phyloP scores from a whole-genome alignment of 495 filamentous ascomycete genomes.

The Neurospora sublineolata region DNA sequence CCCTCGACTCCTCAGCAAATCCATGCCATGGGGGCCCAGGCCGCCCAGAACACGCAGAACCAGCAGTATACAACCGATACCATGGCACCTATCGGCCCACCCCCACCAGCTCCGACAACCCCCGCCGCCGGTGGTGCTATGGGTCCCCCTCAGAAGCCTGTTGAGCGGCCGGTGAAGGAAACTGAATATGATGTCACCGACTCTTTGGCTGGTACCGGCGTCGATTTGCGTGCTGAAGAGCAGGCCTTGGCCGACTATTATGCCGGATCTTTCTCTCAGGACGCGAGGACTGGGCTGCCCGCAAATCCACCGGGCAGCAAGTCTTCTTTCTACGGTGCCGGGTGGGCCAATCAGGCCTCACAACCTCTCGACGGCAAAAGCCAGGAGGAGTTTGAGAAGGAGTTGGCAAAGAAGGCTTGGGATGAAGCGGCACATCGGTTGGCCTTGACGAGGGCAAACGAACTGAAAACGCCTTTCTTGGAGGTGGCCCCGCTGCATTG shows the following conservation, averaged over 20 bases:
- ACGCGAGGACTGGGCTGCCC: conserved; percentile 33
- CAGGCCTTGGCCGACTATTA: conserved; percentile 54
- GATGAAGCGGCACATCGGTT: conserved; percentile 31
- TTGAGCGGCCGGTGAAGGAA: conserved; percentile 55
- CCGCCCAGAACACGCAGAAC: not conserved
- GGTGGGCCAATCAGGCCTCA: conserved; percentile 44
- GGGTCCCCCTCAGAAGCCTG: conserved; percentile 70
- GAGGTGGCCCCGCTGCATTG: conserved; percentile 32
- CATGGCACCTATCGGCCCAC: conserved; percentile 22
- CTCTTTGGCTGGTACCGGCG: conserved; percentile 64
- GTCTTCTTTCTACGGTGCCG: conserved; percentile 46
- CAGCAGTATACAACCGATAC: conserved; percentile 30
- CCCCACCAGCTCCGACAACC: conserved; percentile 14
- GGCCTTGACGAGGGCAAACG: conserved; percentile 31
- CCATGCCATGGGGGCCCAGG: not conserved
- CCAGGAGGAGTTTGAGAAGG: conserved; percentile 40
- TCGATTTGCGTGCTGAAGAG: conserved; percentile 77
- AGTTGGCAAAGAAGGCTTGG: conserved; percentile 36
- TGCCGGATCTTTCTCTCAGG: conserved; percentile 23
- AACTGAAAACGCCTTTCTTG: conserved; percentile 31
- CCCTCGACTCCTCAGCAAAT: not conserved
- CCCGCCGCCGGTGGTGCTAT: conserved; percentile 38
- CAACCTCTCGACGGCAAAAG: conserved; percentile 33
- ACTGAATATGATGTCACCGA: conserved; percentile 59
- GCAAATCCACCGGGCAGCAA: conserved; percentile 37